Base-by-base conservation (phyloP, 73 alveolate genomes). In the Durusdinium trenchii region DNA sequence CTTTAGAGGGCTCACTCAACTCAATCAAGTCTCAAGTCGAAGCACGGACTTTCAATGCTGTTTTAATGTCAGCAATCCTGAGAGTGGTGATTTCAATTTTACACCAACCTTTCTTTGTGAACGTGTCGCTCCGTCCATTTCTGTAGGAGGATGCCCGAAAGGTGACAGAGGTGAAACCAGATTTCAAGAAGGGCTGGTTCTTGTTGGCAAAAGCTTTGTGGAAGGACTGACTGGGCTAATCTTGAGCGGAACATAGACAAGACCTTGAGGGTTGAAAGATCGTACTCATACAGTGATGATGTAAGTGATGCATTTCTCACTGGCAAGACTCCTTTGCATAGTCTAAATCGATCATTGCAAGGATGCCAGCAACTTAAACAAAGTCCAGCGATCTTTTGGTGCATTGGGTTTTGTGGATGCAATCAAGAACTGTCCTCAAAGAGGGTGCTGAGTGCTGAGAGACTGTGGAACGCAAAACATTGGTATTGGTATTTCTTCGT, bases 131-230 rank as follows among this genome's bases (percentile, higher is more conserved):
- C 43, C 32, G 6, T 38, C 61, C 1, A 0, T 38, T 52, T 6
- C 35, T 4, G n/a, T 86, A 90, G 96, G 98, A 91, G 78, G 98
- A 91, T 91, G 98, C 98, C 10, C 45, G 75, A 6, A 50, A 38
- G 30, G 99, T 94, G 52, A 94, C 90, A 6, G 60, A 47, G 43
- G 40, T 94, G 54, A 75, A 94, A 83, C 99, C 93, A 2, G 93
- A 78, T 84, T 94, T 94, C 93, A 78, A 52, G 78, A 94, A 94
- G 94, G 99, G 99, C 40, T 94, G 99, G 99, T 94, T 94, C 64
- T 35, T 94, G 67, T 69, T 73, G 75, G 99, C 99, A 45, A 94
- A 94, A 50, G 99, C 99, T 1, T 52, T 94, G 45, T 94, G 98
- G 98, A 91, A 69, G 98, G 96, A 45, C 69, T 20, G 43, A 42